These are phyloP conservation scores for Teratosphaeria gauchensis DNA, from an alignment of 2,329 filamentous ascomycete species.

Conservation along the genomic window DNA sequence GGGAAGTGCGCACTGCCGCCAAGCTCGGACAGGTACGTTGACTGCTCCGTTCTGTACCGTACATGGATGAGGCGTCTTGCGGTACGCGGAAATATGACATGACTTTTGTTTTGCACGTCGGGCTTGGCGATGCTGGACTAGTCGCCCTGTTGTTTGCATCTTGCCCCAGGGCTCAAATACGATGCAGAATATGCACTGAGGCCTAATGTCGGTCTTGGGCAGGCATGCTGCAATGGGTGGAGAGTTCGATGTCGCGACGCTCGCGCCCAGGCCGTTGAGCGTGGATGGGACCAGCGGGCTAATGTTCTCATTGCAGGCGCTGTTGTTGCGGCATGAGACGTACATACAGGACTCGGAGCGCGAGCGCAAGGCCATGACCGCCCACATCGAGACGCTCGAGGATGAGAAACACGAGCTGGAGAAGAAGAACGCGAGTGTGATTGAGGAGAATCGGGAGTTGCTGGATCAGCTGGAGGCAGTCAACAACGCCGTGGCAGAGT, in stretches of 20 bases:
- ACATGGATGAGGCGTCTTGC: not conserved
- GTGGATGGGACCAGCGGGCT: constrained; percentile 45
- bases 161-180: not conserved
- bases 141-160: not conserved
- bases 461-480: constrained; percentile 76
- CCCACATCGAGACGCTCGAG: constrained; percentile 68
- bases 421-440: constrained; percentile 62
- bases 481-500: constrained; percentile 68
- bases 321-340: constrained; percentile 83
- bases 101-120: not conserved
- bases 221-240: constrained; percentile 1
- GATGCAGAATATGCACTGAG: not conserved
- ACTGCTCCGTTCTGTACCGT: not conserved
- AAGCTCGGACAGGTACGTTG: constrained; percentile 80
- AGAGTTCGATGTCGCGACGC: constrained; percentile 4
- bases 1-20: constrained; percentile 77
- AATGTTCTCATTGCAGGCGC: constrained; percentile 69
- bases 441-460: constrained; percentile 73
- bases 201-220: not conserved
- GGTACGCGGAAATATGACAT: not conserved
- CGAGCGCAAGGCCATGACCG: constrained; percentile 64
- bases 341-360: constrained; percentile 89
- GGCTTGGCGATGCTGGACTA: not conserved
- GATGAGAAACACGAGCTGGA: constrained; percentile 60
- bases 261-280: constrained; percentile 1